Conservation (phyloP, 1,284 basidiomycete genomes). For the Apiotrichum montevideense region DNA sequence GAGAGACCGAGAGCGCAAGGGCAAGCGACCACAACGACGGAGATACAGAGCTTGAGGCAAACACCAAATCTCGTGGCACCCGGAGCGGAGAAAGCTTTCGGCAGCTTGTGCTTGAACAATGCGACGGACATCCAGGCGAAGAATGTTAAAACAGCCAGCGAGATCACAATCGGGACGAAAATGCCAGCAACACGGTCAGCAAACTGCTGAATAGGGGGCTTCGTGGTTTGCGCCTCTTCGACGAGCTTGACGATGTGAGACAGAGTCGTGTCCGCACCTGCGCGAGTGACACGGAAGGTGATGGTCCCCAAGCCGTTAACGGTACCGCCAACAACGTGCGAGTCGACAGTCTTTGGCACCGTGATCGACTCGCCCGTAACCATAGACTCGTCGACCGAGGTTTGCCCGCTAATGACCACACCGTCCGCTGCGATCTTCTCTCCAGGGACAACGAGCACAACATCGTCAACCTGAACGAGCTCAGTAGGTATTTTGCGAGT, state of each 20-base stretch:
- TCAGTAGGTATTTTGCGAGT: constrained; percentile 89
- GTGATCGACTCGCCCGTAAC: constrained; percentile 96
- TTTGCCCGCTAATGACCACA: constrained; percentile 75
- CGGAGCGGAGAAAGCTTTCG: constrained; percentile 73
- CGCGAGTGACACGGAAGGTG: constrained; percentile 89
- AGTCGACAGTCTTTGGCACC: constrained; percentile 72
- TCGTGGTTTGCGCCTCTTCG: constrained; percentile 94
- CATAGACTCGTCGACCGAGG: constrained; percentile 90
- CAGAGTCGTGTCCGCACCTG: constrained; percentile 92
- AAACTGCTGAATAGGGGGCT: constrained; percentile 96
- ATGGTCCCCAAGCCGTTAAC: constrained; percentile 94
- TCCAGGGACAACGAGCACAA: constrained; percentile 88
- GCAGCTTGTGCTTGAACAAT: constrained; percentile 59
- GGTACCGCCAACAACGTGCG: constrained; percentile 88
- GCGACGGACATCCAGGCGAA: constrained; percentile 76
- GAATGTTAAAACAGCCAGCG: constrained; percentile 76
- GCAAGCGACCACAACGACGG: constrained; percentile 96
- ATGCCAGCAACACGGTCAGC: constrained; percentile 90
- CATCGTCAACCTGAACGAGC: constrained; percentile 89
- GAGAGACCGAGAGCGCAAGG: constrained; percentile 94
- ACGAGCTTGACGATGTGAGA: constrained; percentile 95
- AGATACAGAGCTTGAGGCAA: constrained; percentile 95
- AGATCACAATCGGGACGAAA: constrained; percentile 89
- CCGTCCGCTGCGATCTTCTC: constrained; percentile 97
- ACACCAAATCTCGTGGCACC: constrained; percentile 83